phyloP scores from a whole-genome alignment of 75 land plant species.

The Adiantum capillusveneris region DNA sequence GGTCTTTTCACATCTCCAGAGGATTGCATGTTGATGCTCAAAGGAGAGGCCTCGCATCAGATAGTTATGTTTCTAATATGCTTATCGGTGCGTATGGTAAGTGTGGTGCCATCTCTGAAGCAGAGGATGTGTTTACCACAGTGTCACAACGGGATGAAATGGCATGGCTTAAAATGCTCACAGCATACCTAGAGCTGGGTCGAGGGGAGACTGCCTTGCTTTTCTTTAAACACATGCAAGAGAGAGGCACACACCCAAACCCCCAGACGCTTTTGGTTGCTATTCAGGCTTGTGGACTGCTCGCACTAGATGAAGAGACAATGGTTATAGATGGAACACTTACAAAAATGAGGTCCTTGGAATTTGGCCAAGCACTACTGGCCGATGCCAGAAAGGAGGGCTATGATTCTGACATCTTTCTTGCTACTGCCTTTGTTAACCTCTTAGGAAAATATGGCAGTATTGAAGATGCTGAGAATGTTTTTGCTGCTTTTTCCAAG shows the following conservation, averaged over 20 bases:
- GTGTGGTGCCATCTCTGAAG: not conserved
- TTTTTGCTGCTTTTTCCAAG: slow-evolving; percentile 7
- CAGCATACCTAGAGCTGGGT: slow-evolving; percentile 1
- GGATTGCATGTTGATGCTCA: not conserved
- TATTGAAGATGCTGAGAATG: slow-evolving; percentile 27
- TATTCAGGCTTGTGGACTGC: not conserved
- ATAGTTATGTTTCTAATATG: not conserved
- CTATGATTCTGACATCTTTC: slow-evolving; percentile 13
- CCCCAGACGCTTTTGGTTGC: not conserved
- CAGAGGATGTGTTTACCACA: not conserved
- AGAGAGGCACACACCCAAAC: not conserved
- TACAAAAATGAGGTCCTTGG: slow-evolving; percentile 9
- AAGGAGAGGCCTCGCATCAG: not conserved
- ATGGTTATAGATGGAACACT: not conserved
- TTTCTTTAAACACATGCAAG: not conserved
- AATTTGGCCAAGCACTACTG: slow-evolving; percentile 20
- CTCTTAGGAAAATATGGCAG: slow-evolving; percentile 22
- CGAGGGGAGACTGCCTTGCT: not conserved
- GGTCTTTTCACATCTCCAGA: not conserved
- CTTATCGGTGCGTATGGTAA: not conserved
- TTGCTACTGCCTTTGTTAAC: slow-evolving; percentile 38
- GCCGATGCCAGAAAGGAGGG: slow-evolving; percentile 20
- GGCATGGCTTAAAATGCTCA: not conserved
- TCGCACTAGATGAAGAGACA: not conserved
- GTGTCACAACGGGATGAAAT: not conserved